Evolutionary conservation across 192 early-diverging fungal species (phyloP).

Genomic region (Umbelopsis vinacea): DNA sequence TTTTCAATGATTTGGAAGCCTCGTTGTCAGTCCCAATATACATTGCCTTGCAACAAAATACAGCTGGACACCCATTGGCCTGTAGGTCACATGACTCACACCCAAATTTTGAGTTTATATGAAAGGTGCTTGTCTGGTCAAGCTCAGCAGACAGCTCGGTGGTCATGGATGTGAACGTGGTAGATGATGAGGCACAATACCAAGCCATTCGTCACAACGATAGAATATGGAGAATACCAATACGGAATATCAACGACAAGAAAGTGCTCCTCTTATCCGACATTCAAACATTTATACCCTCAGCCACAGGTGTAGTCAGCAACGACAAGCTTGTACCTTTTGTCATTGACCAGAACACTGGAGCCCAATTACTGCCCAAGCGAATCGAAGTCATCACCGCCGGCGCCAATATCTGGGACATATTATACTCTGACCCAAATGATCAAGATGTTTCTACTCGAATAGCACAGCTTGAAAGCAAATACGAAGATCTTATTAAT

Average conservation of each 20-base stretch:
- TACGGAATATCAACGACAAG: slow-evolving; percentile 20
- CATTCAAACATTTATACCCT: slow-evolving; percentile 33
- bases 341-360: slow-evolving; percentile 12
- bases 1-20: no score
- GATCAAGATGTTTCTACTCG: slow-evolving; percentile 3
- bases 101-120: not conserved
- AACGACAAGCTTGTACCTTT: slow-evolving; percentile 30
- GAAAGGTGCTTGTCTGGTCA: not conserved
- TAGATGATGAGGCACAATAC: slow-evolving; percentile 18
- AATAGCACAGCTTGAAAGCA: slow-evolving; percentile 16
- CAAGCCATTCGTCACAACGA: slow-evolving; percentile 29
- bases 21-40: no score
- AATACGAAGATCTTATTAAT: slow-evolving; percentile 27
- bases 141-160: not conserved
- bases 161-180: slow-evolving; percentile 8
- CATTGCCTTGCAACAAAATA: no score
- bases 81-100: not conserved
- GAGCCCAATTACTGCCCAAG: slow-evolving; percentile 17
- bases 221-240: slow-evolving; percentile 25
- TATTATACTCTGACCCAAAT: slow-evolving; percentile 1
- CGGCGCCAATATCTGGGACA: slow-evolving; percentile 10
- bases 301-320: slow-evolving; percentile 30
- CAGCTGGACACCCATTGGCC: no score
- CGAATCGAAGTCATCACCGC: slow-evolving; percentile 16
- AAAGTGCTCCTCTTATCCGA: slow-evolving; percentile 31